Conservation (phyloP, 169 alveolate species). For the Plasmodium gaboni region DNA sequence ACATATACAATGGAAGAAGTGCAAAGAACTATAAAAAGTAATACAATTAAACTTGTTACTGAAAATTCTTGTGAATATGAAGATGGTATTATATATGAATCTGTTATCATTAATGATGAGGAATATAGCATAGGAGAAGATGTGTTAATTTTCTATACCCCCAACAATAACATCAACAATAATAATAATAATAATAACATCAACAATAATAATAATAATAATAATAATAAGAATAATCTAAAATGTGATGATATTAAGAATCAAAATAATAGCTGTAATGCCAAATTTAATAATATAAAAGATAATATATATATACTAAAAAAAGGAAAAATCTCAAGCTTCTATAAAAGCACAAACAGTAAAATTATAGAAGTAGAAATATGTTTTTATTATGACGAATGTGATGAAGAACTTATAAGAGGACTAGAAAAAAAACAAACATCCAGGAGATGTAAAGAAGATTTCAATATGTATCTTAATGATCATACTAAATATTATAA, state of each 20-base stretch:
- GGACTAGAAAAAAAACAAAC: conserved; percentile 7
- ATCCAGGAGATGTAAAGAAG: conserved; percentile 27
- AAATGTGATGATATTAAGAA: no score
- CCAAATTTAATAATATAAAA: no score
- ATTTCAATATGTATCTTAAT: conserved; percentile 13
- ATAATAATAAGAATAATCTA: no score
- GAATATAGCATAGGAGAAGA: conserved; percentile 32
- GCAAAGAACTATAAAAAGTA: not conserved
- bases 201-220: no score
- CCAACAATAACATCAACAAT: not conserved
- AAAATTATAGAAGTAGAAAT: conserved; percentile 34
- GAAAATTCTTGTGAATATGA: conserved; percentile 42
- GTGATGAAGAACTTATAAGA: conserved; percentile 19
- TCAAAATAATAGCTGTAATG: no score
- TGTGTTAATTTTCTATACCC: conserved; percentile 18
- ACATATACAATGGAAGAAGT: conserved; percentile 12
- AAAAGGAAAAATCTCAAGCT: conserved; percentile 56
- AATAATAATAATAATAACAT: not conserved
- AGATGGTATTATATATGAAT: conserved; percentile 61
- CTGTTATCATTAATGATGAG: conserved; percentile 12
- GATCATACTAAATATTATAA: conserved; percentile 17
- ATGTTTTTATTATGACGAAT: conserved; percentile 33
- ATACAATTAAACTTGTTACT: not conserved
- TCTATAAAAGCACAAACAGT: conserved; percentile 9
- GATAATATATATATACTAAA: conserved; percentile 8